phyloP scores from a whole-genome alignment of 2,329 filamentous ascomycete genomes.

The Ambrosiella beaveri region DNA sequence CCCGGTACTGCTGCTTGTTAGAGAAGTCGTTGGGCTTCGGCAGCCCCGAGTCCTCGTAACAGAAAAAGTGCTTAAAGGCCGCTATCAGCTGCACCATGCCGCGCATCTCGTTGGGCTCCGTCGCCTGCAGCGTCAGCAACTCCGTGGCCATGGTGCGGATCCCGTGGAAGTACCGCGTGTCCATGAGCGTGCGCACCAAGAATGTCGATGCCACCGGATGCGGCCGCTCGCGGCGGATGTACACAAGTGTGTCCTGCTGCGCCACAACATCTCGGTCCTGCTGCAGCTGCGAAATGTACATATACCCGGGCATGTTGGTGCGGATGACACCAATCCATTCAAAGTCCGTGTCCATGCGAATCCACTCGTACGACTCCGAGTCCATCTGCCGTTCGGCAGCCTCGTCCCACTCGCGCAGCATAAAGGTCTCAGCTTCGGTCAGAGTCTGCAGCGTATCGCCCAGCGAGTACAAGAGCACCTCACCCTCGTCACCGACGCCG shows the following conservation, averaged over 20 bases:
- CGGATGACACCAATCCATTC: constrained; percentile 89
- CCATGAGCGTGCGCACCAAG: constrained; percentile 74
- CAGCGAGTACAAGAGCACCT: constrained; percentile 68
- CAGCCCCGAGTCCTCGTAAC: constrained; percentile 58
- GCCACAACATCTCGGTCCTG: constrained; percentile 94
- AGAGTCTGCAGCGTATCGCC: constrained; percentile 76
- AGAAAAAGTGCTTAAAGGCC: constrained; percentile 78
- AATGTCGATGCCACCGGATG: constrained; percentile 79
- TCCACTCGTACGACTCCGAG: constrained; percentile 95
- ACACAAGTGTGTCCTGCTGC: constrained; percentile 60
- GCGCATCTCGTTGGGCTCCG: constrained; percentile 50
- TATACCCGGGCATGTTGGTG: constrained; percentile 73
- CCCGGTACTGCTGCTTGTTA: constrained; percentile 67
- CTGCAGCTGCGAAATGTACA: constrained; percentile 94
- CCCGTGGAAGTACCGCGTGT: constrained; percentile 82
- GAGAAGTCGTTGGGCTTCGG: constrained; percentile 82
- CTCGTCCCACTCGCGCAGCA: constrained; percentile 70
- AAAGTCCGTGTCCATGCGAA: constrained; percentile 92
- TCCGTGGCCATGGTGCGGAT: constrained; percentile 74
- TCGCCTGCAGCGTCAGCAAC: constrained; percentile 58
- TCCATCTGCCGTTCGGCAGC: constrained; percentile 86
- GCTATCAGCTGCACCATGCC: constrained; percentile 72
- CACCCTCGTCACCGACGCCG: constrained; percentile 17
- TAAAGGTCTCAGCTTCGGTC: constrained; percentile 72
- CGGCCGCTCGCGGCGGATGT: constrained; percentile 46